A percentile compares a stretch with the other conserved stretches of the same genome.
Evolutionary conservation across 2,329 filamentous ascomycete species (phyloP).

Genomic region (Fusarium chuoi): DNA sequence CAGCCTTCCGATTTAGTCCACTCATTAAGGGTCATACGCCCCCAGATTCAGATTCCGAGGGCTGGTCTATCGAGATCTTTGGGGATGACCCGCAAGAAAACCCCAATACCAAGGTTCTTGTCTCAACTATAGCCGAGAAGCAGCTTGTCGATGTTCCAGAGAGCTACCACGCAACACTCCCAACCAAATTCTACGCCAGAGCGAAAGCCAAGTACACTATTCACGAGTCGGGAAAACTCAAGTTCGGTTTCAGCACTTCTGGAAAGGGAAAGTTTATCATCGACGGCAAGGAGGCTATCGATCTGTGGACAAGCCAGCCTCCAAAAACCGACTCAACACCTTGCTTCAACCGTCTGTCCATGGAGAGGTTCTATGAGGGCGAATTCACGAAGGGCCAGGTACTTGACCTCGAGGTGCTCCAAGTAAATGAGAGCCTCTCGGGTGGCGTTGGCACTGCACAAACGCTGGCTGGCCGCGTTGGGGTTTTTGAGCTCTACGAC

Average conservation of each 20-base stretch:
- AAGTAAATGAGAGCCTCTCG: conserved; percentile 35
- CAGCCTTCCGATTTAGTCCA: conserved; percentile 31
- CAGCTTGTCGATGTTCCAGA: conserved; percentile 34
- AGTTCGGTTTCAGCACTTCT: conserved; percentile 49
- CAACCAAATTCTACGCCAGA: conserved; percentile 30
- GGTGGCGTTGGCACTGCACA: conserved; percentile 38
- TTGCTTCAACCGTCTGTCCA: conserved; percentile 46
- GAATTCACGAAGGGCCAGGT: conserved; percentile 9
- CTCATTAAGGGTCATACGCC: conserved; percentile 21
- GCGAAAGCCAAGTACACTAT: conserved; percentile 16
- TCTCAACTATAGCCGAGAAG: conserved; percentile 23
- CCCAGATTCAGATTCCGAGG: conserved; percentile 1
- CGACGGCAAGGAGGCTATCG: conserved; percentile 47
- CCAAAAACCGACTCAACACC: conserved; percentile 47
- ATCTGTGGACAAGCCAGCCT: conserved; percentile 47
- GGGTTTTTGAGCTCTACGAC: conserved; percentile 31
- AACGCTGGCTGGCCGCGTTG: conserved; percentile 33
- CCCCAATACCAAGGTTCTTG: not conserved
- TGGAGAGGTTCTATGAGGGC: conserved; percentile 30
- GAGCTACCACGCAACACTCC: conserved; percentile 24
- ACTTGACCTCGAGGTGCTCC: conserved; percentile 27
- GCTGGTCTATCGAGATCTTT: conserved; percentile 33
- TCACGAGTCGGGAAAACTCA: conserved; percentile 2
- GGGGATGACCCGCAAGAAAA: conserved; percentile 6
- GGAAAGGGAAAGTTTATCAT: conserved; percentile 50